These are phyloP conservation scores for Rosa rugosa DNA, from an alignment of 306 rosid genomes.

Conservation along the genomic window DNA sequence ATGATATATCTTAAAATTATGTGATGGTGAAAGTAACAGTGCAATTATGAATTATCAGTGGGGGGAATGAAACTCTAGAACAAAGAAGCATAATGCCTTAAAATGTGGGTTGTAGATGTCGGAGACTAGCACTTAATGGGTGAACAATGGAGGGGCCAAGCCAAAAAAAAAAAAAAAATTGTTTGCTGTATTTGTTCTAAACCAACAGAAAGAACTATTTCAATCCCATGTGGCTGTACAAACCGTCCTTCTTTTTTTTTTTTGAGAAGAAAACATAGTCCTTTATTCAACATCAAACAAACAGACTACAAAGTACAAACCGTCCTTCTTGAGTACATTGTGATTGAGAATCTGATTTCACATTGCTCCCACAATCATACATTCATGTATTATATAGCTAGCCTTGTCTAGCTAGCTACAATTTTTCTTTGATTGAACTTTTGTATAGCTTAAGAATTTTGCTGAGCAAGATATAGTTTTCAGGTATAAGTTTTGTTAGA, in stretches of 20 bases:
- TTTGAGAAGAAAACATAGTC: no score
- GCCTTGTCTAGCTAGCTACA: no score
- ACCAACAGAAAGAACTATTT: not conserved
- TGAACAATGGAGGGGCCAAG: not conserved
- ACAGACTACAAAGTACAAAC: no score
- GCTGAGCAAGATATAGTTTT: no score
- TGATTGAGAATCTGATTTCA: not conserved
- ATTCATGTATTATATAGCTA: not conserved
- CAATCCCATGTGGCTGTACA: not conserved
- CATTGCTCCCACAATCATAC: not conserved
- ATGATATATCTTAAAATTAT: not conserved
- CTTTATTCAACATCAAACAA: no score
- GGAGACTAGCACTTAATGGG: not conserved
- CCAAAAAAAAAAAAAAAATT: no score
- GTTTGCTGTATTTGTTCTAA: not conserved
- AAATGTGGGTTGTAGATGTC: not conserved
- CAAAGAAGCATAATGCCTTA: not conserved
- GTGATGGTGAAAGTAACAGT: not conserved
- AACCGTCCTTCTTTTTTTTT: not conserved
- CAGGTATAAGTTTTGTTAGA: no score
- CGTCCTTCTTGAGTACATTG: not conserved
- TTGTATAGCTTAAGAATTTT: no score
- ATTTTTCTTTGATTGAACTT: no score
- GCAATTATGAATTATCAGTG: not conserved
- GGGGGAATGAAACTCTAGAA: not conserved